phyloP scores from a whole-genome alignment of 345 rosid genomes.

The Passiflora organensis region DNA sequence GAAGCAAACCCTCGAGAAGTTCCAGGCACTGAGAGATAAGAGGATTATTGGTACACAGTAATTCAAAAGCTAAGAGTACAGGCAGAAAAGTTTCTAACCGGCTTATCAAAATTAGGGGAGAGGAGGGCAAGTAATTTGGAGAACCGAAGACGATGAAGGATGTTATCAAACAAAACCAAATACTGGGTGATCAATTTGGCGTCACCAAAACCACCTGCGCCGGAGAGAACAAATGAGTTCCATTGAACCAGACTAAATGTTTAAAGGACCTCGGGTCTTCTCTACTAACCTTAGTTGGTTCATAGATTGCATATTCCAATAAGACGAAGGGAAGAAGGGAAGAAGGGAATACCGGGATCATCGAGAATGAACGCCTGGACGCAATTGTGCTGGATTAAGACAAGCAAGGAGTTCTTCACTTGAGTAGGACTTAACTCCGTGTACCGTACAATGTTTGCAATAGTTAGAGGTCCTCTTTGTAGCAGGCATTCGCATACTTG shows the following conservation, averaged over 20 bases:
- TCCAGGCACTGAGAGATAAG: constrained; percentile 45
- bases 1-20: constrained; percentile 64
- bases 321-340: background rate
- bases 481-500: constrained; percentile 85
- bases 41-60: constrained; percentile 1
- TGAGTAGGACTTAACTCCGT: constrained; percentile 38
- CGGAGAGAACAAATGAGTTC: background rate
- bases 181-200: constrained; percentile 46
- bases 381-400: constrained; percentile 81
- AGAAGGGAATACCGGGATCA: constrained; percentile 9
- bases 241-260: background rate
- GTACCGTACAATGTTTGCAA: constrained; percentile 40
- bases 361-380: constrained; percentile 65
- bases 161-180: constrained; percentile 54
- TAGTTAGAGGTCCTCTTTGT: constrained; percentile 49
- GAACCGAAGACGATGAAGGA: constrained; percentile 67
- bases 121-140: constrained; percentile 51
- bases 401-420: constrained; percentile 60
- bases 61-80: background rate
- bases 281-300: too few relatives aligned
- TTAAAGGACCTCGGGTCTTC: too few relatives aligned
- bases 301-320: background rate
- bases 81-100: constrained; percentile 32
- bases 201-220: constrained; percentile 42
- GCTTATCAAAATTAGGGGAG: constrained; percentile 46